Percentiles rank a stretch among this genome's conserved stretches.
Conservation (phyloP, 208 protist genomes). For the Leishmania martiniquensis region DNA sequence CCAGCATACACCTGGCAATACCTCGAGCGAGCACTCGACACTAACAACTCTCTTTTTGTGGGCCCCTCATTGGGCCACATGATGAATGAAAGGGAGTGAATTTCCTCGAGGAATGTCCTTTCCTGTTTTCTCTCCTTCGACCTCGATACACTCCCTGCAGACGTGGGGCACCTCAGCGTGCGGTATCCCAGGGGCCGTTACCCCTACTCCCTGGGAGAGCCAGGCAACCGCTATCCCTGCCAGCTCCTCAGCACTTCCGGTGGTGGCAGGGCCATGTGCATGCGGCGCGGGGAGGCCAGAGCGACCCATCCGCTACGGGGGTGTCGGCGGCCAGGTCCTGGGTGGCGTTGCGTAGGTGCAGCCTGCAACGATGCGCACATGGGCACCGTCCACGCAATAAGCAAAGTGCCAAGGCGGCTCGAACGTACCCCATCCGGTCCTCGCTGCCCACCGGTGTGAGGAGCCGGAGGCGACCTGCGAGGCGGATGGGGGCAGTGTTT, state of each 20-base stretch:
- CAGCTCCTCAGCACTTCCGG: neutral
- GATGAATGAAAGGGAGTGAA: neutral
- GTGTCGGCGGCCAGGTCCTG: neutral
- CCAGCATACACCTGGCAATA: neutral
- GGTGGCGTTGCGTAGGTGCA: neutral
- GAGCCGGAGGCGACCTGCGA: neutral
- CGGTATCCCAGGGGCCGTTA: neutral
- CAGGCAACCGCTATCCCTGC: neutral
- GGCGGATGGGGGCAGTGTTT: neutral
- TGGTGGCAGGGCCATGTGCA: neutral
- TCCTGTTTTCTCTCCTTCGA: no score
- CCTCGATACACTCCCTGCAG: neutral
- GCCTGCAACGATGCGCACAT: neutral
- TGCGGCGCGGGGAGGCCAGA: neutral
- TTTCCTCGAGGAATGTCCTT: neutral
- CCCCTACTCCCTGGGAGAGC: neutral
- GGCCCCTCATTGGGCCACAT: neutral
- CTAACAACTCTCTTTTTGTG: neutral
- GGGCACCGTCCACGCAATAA: neutral
- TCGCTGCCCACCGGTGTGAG: neutral
- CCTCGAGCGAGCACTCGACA: neutral
- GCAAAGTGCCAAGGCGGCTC: neutral
- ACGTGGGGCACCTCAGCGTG: neutral
- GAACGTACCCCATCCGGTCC: neutral
- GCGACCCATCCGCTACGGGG: neutral